phyloP scores from a whole-genome alignment of 2,329 filamentous ascomycete genomes.

The Diaporthe eres region DNA sequence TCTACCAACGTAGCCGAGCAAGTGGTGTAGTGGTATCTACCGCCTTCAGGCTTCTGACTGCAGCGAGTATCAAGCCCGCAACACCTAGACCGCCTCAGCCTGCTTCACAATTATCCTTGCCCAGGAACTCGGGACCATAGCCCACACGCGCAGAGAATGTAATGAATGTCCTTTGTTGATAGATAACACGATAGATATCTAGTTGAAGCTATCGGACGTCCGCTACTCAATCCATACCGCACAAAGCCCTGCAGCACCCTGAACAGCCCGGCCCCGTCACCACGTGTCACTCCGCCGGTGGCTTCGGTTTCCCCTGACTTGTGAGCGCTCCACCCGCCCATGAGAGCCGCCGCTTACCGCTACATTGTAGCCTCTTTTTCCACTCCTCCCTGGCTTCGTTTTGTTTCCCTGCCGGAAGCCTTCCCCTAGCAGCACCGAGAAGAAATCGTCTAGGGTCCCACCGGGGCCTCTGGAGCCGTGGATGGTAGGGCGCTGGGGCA shows the following conservation, averaged over 20 bases:
- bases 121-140: neutral
- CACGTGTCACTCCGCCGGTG: slow-evolving; percentile 41
- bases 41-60: neutral
- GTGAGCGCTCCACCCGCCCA: slow-evolving; percentile 31
- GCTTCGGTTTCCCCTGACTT: slow-evolving; percentile 12
- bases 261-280: slow-evolving; percentile 34
- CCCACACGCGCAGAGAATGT: neutral
- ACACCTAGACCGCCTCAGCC: neutral
- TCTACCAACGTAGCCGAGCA: neutral
- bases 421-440: slow-evolving; percentile 30
- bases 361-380: slow-evolving; percentile 25
- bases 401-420: slow-evolving; percentile 20
- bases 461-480: slow-evolving; percentile 2
- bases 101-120: neutral
- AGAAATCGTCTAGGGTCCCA: slow-evolving; percentile 2
- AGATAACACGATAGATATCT: neutral
- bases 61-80: neutral
- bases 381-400: slow-evolving; percentile 13
- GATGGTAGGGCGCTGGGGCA: neutral
- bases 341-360: slow-evolving; percentile 34
- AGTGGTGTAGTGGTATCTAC: neutral
- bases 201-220: neutral
- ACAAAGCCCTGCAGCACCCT: slow-evolving; percentile 9
- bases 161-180: neutral
- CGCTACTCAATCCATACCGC: slow-evolving; percentile 10